phyloP scores from a whole-genome alignment of 2,329 filamentous ascomycete species.

The Calonectria leucothoes region DNA sequence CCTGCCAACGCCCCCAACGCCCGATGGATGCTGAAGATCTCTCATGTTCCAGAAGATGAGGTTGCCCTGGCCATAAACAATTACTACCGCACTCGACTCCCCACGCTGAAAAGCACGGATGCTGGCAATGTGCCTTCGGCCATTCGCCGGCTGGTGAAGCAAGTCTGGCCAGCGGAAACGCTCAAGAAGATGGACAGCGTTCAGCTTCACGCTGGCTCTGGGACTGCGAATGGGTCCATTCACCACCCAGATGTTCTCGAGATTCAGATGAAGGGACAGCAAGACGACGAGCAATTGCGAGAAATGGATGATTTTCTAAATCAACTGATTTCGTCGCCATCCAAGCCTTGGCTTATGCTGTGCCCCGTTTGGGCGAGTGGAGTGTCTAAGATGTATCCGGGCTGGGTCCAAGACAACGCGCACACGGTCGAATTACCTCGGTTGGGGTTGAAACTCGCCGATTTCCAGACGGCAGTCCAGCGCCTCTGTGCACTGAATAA shows the following conservation, averaged over 20 bases:
- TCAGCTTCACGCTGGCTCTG: not conserved
- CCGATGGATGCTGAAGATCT: constrained; percentile 28
- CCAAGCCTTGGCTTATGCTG: not conserved
- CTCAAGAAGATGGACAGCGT: not conserved
- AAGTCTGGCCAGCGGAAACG: not conserved
- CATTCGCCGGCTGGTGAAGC: not conserved
- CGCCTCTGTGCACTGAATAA: not conserved
- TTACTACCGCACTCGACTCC: constrained; percentile 24
- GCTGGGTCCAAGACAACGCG: not conserved
- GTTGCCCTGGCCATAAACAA: constrained; percentile 33
- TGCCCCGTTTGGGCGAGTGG: not conserved
- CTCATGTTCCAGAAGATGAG: not conserved
- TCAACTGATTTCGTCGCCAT: not conserved
- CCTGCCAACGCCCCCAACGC: constrained; percentile 25
- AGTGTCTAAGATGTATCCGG: not conserved
- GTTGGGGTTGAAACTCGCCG: not conserved
- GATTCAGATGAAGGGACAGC: not conserved
- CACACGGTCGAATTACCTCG: not conserved
- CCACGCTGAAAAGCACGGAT: not conserved
- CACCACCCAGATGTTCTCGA: not conserved
- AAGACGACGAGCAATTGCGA: not conserved
- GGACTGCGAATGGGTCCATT: not conserved
- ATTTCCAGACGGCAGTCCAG: not conserved
- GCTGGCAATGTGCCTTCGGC: not conserved
- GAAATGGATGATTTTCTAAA: not conserved